Evolutionary conservation across 768 basidiomycete species (phyloP).

Genomic region (Scleroderma bovista): DNA sequence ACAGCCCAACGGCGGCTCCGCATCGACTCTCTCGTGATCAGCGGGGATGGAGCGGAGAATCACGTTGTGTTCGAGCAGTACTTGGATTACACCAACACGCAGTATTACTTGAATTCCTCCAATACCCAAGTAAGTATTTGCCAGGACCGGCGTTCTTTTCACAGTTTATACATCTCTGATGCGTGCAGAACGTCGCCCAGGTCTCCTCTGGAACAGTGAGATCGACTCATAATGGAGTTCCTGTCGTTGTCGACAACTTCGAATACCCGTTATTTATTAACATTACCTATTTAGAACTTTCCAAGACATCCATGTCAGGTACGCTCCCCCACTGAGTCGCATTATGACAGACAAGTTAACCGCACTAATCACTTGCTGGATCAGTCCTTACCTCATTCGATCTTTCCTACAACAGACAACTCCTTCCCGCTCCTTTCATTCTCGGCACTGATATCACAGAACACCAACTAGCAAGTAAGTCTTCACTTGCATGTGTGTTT

Average conservation of each 20-base stretch:
- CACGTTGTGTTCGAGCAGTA: slow-evolving; percentile 59
- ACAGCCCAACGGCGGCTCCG: slow-evolving; percentile 49
- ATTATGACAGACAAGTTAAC: not conserved
- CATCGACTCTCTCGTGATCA: slow-evolving; percentile 56
- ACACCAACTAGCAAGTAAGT: slow-evolving; percentile 53
- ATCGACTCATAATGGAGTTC: slow-evolving; percentile 45
- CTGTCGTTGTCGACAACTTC: slow-evolving; percentile 45
- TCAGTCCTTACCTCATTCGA: slow-evolving; percentile 53
- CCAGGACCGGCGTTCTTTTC: not conserved
- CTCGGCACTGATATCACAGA: slow-evolving; percentile 52
- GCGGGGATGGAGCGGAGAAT: slow-evolving; percentile 54
- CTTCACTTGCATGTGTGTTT: not conserved
- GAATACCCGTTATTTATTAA: slow-evolving; percentile 48
- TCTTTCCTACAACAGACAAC: slow-evolving; percentile 60
- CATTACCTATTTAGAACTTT: slow-evolving; percentile 26
- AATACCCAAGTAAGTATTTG: slow-evolving; percentile 30
- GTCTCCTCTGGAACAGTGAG: slow-evolving; percentile 40
- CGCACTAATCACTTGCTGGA: slow-evolving; percentile 1
- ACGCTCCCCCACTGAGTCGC: slow-evolving; percentile 1
- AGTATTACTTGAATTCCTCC: slow-evolving; percentile 50
- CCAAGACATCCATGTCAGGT: slow-evolving; percentile 22
- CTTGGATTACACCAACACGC: slow-evolving; percentile 55
- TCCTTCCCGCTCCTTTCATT: slow-evolving; percentile 55
- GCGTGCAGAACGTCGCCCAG: slow-evolving; percentile 48
- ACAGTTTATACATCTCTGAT: not conserved